Evolutionary conservation across 192 early-diverging fungal genomes (phyloP), one percentile per base, ranked within the genome.

Genomic region (Phycomyces blakesleeanus): DNA sequence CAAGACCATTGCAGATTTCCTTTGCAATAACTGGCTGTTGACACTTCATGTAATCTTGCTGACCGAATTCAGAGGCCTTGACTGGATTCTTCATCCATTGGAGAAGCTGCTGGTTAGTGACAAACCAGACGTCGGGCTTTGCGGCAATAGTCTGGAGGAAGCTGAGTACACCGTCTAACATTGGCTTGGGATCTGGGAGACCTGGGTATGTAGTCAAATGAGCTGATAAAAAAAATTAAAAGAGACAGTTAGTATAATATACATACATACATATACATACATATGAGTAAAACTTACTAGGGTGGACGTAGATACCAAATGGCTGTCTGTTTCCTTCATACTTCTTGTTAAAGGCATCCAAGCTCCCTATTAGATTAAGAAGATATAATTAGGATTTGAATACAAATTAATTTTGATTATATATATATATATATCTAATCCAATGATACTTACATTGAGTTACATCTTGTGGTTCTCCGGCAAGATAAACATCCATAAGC

Each of bases 81-180:
- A 91, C 89, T 15, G 89, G 89, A 62, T 91, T 88, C 74, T 87
- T 76, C 81, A 89, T 88, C 77, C 85, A 91, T 59, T 84, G 62
- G 14, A 91, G 61, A 38, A 91, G 38, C 61, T 91, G 89, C 40
- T 78, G 76, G 59, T 78, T 79, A n/a, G 85, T 91, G 8, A 91
- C 83, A 72, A 89, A 83, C 85, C 87, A 91, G 3, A 85, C 84
- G 69, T 91, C 81, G 8, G 72, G 71, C 44, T 81, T 68, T 26
- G 69, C 47, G 26, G 75, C 39, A 14, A 77, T 77, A 52, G 67
- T 80, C 9, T 75, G 41, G 38, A 91, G 73, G 39, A 87, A 83
- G 0, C 65, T 64, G 21, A 71, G 59, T 34, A 83, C 66, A 4
- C 65, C 38, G 9, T 59, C 50, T 0, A 76, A 49, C 11, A 67